These are phyloP conservation scores for Pneumocystis jirovecii DNA, from an alignment of 1,139 yeast species.

Conservation along the genomic window DNA sequence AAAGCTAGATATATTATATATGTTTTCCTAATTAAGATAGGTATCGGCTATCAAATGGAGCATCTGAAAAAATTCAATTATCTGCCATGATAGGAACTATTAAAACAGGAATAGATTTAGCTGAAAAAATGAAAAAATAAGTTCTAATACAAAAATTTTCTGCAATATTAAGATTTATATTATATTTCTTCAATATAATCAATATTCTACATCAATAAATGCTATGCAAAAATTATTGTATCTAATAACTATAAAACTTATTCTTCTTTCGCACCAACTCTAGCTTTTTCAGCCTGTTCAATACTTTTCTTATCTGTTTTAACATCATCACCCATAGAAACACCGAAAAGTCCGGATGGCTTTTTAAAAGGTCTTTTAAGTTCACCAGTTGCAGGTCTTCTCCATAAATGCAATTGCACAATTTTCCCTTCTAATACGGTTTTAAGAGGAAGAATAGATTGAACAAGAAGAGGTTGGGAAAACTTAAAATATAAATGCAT, in stretches of 20 bases:
- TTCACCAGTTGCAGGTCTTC: constrained; percentile 73
- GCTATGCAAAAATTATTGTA: background rate
- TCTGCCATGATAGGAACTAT: constrained; percentile 84
- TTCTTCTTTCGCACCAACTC: constrained; percentile 86
- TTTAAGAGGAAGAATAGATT: constrained; percentile 79
- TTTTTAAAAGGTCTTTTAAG: constrained; percentile 95
- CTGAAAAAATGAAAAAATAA: constrained; percentile 12
- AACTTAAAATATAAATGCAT: constrained; percentile 97
- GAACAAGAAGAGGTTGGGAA: constrained; percentile 95
- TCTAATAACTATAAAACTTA: constrained; percentile 24
- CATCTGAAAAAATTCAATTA: constrained; percentile 76
- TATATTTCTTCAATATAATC: background rate
- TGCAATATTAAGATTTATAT: background rate
- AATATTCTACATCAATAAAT: background rate
- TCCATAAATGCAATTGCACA: constrained; percentile 80
- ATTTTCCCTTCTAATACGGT: constrained; percentile 80
- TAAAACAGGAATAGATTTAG: constrained; percentile 38
- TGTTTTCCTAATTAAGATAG: constrained; percentile 57
- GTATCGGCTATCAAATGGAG: constrained; percentile 82
- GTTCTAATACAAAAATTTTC: background rate
- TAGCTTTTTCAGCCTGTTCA: constrained; percentile 72
- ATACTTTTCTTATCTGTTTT: constrained; percentile 78
- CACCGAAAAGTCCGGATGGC: constrained; percentile 56
- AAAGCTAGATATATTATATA: constrained; percentile 36
- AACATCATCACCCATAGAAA: constrained; percentile 43